These are phyloP conservation scores for Eucalyptus erythrocorys DNA, from an alignment of 345 rosid species.

Conservation along the genomic window DNA sequence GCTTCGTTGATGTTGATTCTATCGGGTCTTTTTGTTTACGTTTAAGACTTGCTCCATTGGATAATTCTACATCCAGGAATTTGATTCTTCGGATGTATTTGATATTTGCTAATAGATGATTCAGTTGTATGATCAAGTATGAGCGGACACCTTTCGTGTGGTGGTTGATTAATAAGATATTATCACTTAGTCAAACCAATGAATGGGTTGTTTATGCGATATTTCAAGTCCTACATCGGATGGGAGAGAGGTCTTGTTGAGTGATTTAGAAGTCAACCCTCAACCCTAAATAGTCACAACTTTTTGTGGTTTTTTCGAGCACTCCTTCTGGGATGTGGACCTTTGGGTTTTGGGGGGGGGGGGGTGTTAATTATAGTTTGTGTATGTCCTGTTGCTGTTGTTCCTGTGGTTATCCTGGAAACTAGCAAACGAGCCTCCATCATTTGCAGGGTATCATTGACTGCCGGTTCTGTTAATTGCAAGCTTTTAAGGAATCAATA, in stretches of 20 bases:
- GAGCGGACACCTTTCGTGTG: not conserved
- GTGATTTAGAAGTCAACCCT: not conserved
- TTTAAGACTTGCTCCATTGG: not conserved
- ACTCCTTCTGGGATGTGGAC: not conserved
- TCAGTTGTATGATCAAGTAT: not conserved
- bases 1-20: not conserved
- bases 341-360: too few species aligned
- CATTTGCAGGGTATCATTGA: not conserved
- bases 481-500: not conserved
- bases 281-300: not conserved
- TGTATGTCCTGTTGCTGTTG: not conserved
- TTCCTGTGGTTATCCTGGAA: not conserved
- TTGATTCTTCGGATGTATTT: not conserved
- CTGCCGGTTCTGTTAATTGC: not conserved
- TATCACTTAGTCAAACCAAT: not conserved
- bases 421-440: not conserved
- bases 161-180: not conserved
- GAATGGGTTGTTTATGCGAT: not conserved
- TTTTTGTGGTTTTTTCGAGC: not conserved
- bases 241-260: not conserved
- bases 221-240: not conserved
- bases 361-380: not conserved
- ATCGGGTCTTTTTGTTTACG: not conserved
- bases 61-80: not conserved
- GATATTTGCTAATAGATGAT: not conserved